A percentile compares a stretch with the other conserved stretches of the same genome.
These are phyloP conservation scores for Sphaerostilbella broomeana DNA, from an alignment of 2,329 filamentous ascomycete species.

Conservation along the genomic window DNA sequence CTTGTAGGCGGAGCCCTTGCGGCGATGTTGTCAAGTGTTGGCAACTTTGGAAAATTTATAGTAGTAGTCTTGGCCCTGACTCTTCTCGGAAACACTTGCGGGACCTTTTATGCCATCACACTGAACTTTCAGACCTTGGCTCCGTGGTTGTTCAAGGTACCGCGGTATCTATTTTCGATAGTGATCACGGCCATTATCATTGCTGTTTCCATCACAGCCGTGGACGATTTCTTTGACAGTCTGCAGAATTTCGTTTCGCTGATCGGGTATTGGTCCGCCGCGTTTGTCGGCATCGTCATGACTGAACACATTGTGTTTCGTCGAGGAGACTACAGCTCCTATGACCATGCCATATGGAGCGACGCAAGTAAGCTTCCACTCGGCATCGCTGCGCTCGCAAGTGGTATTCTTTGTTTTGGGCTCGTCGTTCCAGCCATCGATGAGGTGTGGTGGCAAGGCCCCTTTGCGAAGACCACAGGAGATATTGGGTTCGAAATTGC, in stretches of 20 bases:
- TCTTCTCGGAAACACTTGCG: slow-evolving; percentile 52
- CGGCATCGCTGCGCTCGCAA: slow-evolving; percentile 41
- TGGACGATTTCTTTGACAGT: slow-evolving; percentile 49
- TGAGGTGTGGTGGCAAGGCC: slow-evolving; percentile 55
- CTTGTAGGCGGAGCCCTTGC: slow-evolving; percentile 53
- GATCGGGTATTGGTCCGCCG: slow-evolving; percentile 53
- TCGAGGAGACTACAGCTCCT: slow-evolving; percentile 35
- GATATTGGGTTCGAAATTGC: slow-evolving; percentile 63
- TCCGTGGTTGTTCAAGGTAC: slow-evolving; percentile 48
- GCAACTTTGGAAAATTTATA: slow-evolving; percentile 56
- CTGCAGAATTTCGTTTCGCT: slow-evolving; percentile 51
- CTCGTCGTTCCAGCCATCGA: slow-evolving; percentile 54
- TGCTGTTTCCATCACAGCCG: slow-evolving; percentile 49
- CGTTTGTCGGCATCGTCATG: slow-evolving; percentile 45
- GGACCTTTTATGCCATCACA: slow-evolving; percentile 55
- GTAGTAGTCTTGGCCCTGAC: slow-evolving; percentile 52
- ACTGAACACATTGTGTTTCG: slow-evolving; percentile 45
- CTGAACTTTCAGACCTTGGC: slow-evolving; percentile 59
- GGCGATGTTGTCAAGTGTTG: slow-evolving; percentile 51
- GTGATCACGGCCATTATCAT: slow-evolving; percentile 54
- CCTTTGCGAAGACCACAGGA: slow-evolving; percentile 52
- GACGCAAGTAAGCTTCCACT: slow-evolving; percentile 37
- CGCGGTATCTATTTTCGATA: slow-evolving; percentile 51
- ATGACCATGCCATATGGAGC: slow-evolving; percentile 43
- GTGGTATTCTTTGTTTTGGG: slow-evolving; percentile 40